Evolutionary conservation across 768 basidiomycete species (phyloP).

Genomic region (Lactarius pseudohatsudake): DNA sequence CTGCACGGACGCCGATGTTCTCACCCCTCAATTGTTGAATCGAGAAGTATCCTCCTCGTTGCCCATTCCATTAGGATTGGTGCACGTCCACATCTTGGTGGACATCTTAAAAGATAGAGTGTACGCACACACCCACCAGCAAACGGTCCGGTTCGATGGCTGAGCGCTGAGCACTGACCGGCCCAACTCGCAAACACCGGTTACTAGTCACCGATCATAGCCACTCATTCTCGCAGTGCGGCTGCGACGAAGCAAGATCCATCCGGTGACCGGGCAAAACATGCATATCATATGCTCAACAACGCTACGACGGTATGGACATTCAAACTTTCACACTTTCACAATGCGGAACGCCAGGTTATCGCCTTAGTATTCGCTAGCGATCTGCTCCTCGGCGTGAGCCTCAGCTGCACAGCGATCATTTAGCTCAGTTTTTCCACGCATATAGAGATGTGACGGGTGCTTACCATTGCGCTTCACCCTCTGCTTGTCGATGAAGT

Average conservation of each 20-base stretch:
- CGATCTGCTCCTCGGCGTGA: background rate
- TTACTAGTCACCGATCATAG: too few species aligned
- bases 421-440: background rate
- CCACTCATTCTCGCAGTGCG: background rate
- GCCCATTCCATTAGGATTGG: background rate
- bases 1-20: background rate
- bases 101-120: too few species aligned
- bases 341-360: background rate
- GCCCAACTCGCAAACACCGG: too few species aligned
- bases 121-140: too few species aligned
- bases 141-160: too few species aligned
- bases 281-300: background rate
- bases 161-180: too few species aligned
- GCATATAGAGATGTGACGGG: background rate
- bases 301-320: slow-evolving; percentile 7
- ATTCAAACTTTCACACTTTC: background rate
- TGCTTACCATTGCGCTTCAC: slow-evolving; percentile 41
- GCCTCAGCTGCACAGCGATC: background rate
- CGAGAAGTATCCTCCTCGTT: background rate
- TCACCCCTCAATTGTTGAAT: background rate
- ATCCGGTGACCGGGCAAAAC: background rate
- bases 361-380: background rate
- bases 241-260: background rate
- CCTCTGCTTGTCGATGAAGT: slow-evolving; percentile 45
- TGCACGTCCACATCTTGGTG: background rate